Evolutionary conservation across 345 rosid genomes (phyloP).

Genomic region (Pugionium dolabratum): DNA sequence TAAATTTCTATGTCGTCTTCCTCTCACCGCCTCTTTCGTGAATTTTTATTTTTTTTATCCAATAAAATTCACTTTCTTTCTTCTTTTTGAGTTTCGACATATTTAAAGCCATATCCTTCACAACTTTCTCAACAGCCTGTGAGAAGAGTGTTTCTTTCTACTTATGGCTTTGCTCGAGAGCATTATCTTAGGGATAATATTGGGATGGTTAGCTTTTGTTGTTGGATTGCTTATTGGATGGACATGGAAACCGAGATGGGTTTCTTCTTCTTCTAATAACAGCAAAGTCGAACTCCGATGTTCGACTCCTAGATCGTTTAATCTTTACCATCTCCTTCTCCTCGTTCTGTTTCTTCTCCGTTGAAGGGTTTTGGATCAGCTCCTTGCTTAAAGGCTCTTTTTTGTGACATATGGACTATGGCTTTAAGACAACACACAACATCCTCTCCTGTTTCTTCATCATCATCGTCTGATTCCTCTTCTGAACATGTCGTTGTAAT

Average conservation of each 20-base stretch:
- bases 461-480: constrained; percentile 31
- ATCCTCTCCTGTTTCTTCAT: constrained; percentile 31
- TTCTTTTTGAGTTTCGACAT: too few relatives aligned
- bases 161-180: constrained; percentile 43
- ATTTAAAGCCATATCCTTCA: too few relatives aligned
- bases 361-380: constrained; percentile 49
- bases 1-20: constrained; percentile 32
- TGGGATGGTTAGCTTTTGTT: constrained; percentile 56
- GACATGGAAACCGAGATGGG: constrained; percentile 75
- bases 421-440: constrained; percentile 33
- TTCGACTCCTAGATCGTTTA: constrained; percentile 43
- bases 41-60: constrained; percentile 25
- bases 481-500: constrained; percentile 9
- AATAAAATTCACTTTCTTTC: not conserved
- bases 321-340: constrained; percentile 42
- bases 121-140: too few relatives aligned
- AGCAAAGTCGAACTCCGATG: constrained; percentile 29
- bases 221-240: constrained; percentile 63
- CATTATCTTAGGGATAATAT: constrained; percentile 35
- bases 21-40: constrained; percentile 39
- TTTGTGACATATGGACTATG: constrained; percentile 39
- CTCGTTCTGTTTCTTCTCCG: constrained; percentile 37
- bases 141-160: too few relatives aligned
- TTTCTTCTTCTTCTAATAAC: not conserved
- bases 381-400: constrained; percentile 48